phyloP scores from a whole-genome alignment of 257 asterid genomes.

The Hygrophila difformis region DNA sequence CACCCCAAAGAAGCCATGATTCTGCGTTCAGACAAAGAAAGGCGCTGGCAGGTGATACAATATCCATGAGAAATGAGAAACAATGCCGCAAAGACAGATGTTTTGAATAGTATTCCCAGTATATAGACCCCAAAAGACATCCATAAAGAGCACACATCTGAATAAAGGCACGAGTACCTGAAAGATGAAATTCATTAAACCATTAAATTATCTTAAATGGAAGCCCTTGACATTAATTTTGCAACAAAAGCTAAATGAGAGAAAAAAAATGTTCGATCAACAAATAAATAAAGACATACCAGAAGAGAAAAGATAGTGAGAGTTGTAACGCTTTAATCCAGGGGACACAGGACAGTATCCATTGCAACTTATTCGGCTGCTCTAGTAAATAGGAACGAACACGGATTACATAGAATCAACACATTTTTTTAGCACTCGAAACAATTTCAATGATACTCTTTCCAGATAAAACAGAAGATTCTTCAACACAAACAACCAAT shows the following conservation, averaged over 20 bases:
- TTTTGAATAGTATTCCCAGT: slow-evolving; percentile 65
- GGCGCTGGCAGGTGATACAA: slow-evolving; percentile 69
- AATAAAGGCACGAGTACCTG: slow-evolving; percentile 71
- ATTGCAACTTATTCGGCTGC: slow-evolving; percentile 76
- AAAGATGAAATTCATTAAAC: slow-evolving; percentile 1
- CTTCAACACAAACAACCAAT: not conserved
- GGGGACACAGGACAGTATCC: slow-evolving; percentile 84
- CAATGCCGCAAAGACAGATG: slow-evolving; percentile 53
- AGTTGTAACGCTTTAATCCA: slow-evolving; percentile 69
- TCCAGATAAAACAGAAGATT: not conserved
- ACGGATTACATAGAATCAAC: slow-evolving; percentile 13
- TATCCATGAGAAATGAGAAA: slow-evolving; percentile 76
- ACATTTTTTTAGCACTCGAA: not conserved
- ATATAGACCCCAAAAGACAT: slow-evolving; percentile 85
- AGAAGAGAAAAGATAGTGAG: slow-evolving; percentile 67
- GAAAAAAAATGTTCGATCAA: not conserved
- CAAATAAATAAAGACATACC: slow-evolving; percentile 30
- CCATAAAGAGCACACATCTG: slow-evolving; percentile 71
- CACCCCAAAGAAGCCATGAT: slow-evolving; percentile 47
- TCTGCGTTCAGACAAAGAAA: slow-evolving; percentile 63
- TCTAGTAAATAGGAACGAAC: slow-evolving; percentile 24
- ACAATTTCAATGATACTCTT: too few relatives aligned
- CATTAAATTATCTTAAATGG: not conserved
- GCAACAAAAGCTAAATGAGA: not conserved
- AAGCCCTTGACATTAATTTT: not conserved